These are phyloP conservation scores for Blastobotrys parvus DNA, from an alignment of 805 yeast genomes.

Conservation along the genomic window DNA sequence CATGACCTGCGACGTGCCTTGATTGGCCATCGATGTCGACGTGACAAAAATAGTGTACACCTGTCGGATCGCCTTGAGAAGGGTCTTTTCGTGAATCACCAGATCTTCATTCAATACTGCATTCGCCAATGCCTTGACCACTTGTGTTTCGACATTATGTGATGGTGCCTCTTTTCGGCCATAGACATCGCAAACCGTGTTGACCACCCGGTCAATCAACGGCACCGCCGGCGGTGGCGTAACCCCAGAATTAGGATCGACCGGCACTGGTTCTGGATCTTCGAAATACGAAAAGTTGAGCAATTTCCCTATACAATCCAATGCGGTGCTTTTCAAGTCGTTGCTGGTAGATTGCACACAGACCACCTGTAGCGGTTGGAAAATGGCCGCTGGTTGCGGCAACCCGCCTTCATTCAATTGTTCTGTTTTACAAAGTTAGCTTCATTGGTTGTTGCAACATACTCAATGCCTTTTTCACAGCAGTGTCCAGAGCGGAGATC, in stretches of 20 bases:
- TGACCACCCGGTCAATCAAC: constrained; percentile 73
- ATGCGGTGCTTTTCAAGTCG: constrained; percentile 61
- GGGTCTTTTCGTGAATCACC: constrained; percentile 83
- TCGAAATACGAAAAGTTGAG: constrained; percentile 78
- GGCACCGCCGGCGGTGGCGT: constrained; percentile 47
- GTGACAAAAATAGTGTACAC: constrained; percentile 87
- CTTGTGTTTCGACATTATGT: constrained; percentile 81
- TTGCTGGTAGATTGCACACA: constrained; percentile 56
- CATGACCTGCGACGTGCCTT: constrained; percentile 91
- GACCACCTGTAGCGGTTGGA: constrained; percentile 68
- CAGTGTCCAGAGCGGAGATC: constrained; percentile 31
- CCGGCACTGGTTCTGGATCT: constrained; percentile 21
- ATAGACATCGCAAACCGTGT: constrained; percentile 75
- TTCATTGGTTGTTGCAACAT: constrained; percentile 9
- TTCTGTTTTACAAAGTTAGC: constrained; percentile 10
- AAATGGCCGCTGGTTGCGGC: constrained; percentile 47
- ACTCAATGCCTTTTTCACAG: constrained; percentile 29
- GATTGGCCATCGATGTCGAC: constrained; percentile 74
- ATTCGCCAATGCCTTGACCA: constrained; percentile 82
- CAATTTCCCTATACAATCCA: constrained; percentile 80
- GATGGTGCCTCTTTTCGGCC: constrained; percentile 93
- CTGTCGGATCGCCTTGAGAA: constrained; percentile 85
- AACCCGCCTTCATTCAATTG: constrained; percentile 22
- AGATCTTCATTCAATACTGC: constrained; percentile 73
- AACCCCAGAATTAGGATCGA: constrained; percentile 34